These are phyloP conservation scores for Saccharomyces hybrid DNA, from an alignment of 1,139 yeast genomes.

Conservation along the genomic window DNA sequence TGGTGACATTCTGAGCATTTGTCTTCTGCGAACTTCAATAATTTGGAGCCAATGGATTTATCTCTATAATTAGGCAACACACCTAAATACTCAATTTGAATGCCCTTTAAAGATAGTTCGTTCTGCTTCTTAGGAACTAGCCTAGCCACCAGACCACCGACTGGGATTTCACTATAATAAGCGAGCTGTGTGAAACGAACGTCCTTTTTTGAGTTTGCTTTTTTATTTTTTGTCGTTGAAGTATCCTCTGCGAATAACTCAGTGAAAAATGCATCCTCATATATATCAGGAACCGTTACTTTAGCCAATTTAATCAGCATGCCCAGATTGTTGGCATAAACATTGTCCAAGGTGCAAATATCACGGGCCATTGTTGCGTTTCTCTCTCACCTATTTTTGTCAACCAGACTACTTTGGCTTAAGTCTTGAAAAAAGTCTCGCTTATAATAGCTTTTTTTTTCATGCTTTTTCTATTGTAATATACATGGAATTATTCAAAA, in stretches of 20 bases:
- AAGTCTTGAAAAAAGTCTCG: not conserved
- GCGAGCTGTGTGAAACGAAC: slow-evolving; percentile 34
- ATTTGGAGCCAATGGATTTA: slow-evolving; percentile 50
- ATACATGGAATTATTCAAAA: slow-evolving; percentile 16
- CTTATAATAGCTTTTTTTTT: not conserved
- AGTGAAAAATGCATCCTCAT: slow-evolving; percentile 13
- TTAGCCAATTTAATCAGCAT: slow-evolving; percentile 9
- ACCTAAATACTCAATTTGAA: slow-evolving; percentile 58
- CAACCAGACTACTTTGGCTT: not conserved
- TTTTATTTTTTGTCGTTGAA: slow-evolving; percentile 4
- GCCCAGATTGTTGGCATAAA: slow-evolving; percentile 24
- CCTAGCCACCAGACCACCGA: slow-evolving; percentile 57
- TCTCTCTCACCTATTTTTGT: not conserved
- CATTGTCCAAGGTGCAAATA: slow-evolving; percentile 21
- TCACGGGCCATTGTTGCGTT: slow-evolving; percentile 16
- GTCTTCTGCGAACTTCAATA: slow-evolving; percentile 48
- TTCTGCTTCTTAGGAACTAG: slow-evolving; percentile 28
- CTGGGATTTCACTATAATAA: slow-evolving; percentile 61
- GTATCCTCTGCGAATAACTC: slow-evolving; percentile 16
- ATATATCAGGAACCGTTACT: slow-evolving; percentile 4
- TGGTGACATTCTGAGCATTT: slow-evolving; percentile 48
- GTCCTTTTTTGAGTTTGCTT: slow-evolving; percentile 7
- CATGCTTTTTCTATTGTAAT: not conserved
- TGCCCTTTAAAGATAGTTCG: slow-evolving; percentile 38
- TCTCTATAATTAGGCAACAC: slow-evolving; percentile 56